Evolutionary conservation across 2,329 filamentous ascomycete species (phyloP), one percentile per base, ranked within the genome.

Genomic region (Sporothrix humicola): DNA sequence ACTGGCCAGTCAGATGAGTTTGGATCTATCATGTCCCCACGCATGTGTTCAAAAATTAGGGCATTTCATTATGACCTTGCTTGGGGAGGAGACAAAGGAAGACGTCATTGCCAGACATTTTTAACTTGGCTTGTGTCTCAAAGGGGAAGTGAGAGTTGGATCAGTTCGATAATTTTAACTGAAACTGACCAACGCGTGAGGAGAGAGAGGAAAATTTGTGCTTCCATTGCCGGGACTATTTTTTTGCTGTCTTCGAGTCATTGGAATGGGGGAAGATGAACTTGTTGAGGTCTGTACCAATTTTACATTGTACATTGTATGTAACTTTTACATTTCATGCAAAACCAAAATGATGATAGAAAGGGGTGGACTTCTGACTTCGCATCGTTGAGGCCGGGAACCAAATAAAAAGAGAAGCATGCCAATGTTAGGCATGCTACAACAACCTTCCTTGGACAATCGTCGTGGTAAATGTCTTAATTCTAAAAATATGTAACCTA

Each of bases 91-190:
- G 59, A 42, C 58, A 52, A 26, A 26, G 23, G 3, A 3, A 1
- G 31, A 37, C 31, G 5, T 20, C 48, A 42, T 23, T 17, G 15
- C 10, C 52, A 56, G 48, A 66, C 31, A 56, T 56, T 66, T 72
- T 72, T 52, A 72, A 66, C 70, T 48, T 48, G 61, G 54, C 59
- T 44, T 48, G 58, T 50, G 54, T 54, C 69, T 15, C n/a, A 3
- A 26, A 26, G 15, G 10, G 23, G 44, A 52, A 42, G 31, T 3
- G 4, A 20, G 42, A n/a, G 23, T 58, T 71, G 68, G 6, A 66
- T n/a, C 56, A 48, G 65, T 71, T 72, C 8, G 71, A 69, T 61
- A 66, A 73, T 76, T 76, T 76, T 9, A 68, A 52, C 48, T 66
- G 50, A 61, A 71, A 74, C 52, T n/a, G 26, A 44, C 61, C 56